Evolutionary conservation across 495 filamentous ascomycete genomes (phyloP), one percentile per base, ranked within the genome.

Genomic region (Aspergillus taichungensis): DNA sequence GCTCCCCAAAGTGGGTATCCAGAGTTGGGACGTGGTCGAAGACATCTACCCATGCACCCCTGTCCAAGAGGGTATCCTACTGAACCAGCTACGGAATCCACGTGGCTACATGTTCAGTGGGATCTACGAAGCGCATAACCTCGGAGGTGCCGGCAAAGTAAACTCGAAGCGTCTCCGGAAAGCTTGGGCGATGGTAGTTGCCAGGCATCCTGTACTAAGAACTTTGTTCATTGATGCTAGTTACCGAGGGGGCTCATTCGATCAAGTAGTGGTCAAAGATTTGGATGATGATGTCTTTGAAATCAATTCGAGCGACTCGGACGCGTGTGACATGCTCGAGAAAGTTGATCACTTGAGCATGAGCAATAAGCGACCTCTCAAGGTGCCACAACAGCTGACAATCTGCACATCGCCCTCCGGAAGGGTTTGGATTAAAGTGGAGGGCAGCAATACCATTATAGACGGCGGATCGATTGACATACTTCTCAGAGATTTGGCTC

Each of bases 11-110:
- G 63, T 77, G 6, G 68, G 71, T 9, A 70, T 83, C 8, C 59
- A 61, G 1, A 55, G 42, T 49, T 59, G 65, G 44, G 56, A 56
- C 14, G 57, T 71, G 0, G 63, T 79, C 2, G 73, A 86, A 57
- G 73, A 80, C 30, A 69, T 76, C 29, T 84, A 83, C 40, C 82
- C 82, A 2, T 79, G 75, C 42, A 82, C 82, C 0, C 73, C 79
- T 0, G 77, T 79, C 32, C 83, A 87, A 49, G 75, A 84, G 47
- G 80, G 76, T 36, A 74, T 86, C 5, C 60, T 87, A 11, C 74
- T 83, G 42, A 82, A 77, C 43, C 80, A 85, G 31, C 65, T 75
- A 10, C 75, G 71, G 24, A 66, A 75, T 34, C 61, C 69, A 9
- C 56, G 54, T 27, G 55, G 60, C 1, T 79, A 78, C 53, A 62